Base-by-base conservation (phyloP, 495 filamentous ascomycete species). In the Talaromyces proteolyticus region DNA sequence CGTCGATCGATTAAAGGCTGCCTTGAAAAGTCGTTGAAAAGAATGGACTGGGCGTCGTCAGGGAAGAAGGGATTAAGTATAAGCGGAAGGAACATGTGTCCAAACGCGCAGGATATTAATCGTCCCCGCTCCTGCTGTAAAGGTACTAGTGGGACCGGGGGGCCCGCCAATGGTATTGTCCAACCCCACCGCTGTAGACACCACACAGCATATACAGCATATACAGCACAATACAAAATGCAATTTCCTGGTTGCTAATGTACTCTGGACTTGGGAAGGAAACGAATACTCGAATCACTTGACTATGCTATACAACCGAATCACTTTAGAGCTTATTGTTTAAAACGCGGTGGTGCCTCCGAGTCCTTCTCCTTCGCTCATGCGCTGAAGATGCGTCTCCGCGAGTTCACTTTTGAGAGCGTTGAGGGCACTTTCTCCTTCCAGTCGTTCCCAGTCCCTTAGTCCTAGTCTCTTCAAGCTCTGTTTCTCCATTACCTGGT, bases 331-430 rank as follows among this genome's bases (percentile, higher is more conserved):
- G 17, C 19, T 29, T 46, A 12, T 25, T 5, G 4, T 52, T 61
- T 49, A 78, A 46, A 78, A 79, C 5, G 68, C 64, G 23, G 65
- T 60, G 26, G 73, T 70, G 25, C 60, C 63, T 34, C 68, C 69
- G 34, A 65, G 53, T 46, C 66, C 67, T 52, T 83, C 80, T 36
- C 72, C 71, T 57, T 79, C 80, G 36, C 78, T 67, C 50, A 79
- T 73, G 40, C 74, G 66, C 50, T 79, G 75, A 43, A 87, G 56
- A 50, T 80, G 72, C n/a, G 74, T 66, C 57, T 86, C 83, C 2
- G 82, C 81, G 44, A 86, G 57, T 49, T 85, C 80, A 50, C 74
- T 79, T 60, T 76, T 79, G 45, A 85, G 57, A 3, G 76, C 76
- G 24, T 76, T 77, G 39, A 77, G 78, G 14, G 75, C 75, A 42